These are phyloP conservation scores for Andrographis paniculata DNA, from an alignment of 305 asterid genomes.

Conservation along the genomic window DNA sequence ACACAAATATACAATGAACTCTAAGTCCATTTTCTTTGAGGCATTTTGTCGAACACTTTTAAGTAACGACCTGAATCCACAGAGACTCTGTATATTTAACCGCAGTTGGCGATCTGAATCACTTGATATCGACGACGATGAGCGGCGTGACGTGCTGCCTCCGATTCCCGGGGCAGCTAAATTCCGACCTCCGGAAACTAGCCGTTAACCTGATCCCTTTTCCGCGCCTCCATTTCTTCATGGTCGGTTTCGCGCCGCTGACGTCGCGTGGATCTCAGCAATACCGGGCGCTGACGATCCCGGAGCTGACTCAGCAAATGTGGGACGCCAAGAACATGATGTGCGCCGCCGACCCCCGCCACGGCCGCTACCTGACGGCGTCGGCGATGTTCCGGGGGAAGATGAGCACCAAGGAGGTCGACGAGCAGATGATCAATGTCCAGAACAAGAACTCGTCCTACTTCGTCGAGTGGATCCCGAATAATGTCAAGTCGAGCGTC, in stretches of 20 bases:
- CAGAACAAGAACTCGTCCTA: constrained; percentile 89
- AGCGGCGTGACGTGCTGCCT: constrained; percentile 85
- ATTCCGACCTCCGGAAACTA: constrained; percentile 69
- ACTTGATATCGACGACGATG: constrained; percentile 30
- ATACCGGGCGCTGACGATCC: constrained; percentile 75
- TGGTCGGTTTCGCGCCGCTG: constrained; percentile 45
- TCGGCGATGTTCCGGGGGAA: no score
- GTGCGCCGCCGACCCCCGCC: no score
- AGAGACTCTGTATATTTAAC: background rate
- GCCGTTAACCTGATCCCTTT: constrained; percentile 86
- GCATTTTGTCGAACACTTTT: background rate
- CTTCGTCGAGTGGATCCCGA: constrained; percentile 87
- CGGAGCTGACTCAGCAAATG: constrained; percentile 88
- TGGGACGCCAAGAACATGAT: constrained; percentile 60
- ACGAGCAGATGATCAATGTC: constrained; percentile 65
- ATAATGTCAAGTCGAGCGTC: constrained; percentile 80
- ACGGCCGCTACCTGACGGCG: no score
- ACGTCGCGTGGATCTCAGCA: constrained; percentile 88
- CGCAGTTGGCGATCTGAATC: constrained; percentile 80
- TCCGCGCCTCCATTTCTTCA: constrained; percentile 89
- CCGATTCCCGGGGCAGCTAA: constrained; percentile 85
- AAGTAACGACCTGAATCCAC: background rate
- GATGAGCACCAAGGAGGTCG: no score
- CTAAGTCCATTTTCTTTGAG: no score
- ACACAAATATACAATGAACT: no score